Evolutionary conservation across 2,329 filamentous ascomycete genomes (phyloP).

Genomic region (Paradendryphiella salina): DNA sequence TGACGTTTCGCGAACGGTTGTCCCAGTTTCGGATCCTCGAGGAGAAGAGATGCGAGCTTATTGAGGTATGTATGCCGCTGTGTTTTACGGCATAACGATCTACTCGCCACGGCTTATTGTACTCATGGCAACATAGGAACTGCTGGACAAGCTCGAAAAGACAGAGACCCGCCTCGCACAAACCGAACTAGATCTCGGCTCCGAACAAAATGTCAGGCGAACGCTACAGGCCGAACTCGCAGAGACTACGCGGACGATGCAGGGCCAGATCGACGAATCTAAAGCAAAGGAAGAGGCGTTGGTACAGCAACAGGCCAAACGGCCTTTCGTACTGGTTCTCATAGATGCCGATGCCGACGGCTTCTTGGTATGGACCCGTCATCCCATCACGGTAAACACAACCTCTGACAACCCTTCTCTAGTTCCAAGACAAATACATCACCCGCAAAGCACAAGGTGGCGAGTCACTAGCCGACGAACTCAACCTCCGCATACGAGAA

Average conservation of each 20-base stretch:
- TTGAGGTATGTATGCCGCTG: slow-evolving; percentile 31
- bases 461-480: slow-evolving; percentile 42
- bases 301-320: slow-evolving; percentile 38
- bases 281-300: slow-evolving; percentile 38
- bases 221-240: slow-evolving; percentile 41
- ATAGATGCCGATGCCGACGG: slow-evolving; percentile 47
- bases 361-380: slow-evolving; percentile 33
- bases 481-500: slow-evolving; percentile 40
- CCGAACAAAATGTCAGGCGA: slow-evolving; percentile 45
- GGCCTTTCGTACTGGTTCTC: slow-evolving; percentile 44
- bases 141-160: slow-evolving; percentile 45
- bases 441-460: slow-evolving; percentile 43
- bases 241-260: slow-evolving; percentile 13
- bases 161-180: slow-evolving; percentile 43
- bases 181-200: slow-evolving; percentile 44
- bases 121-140: slow-evolving; percentile 29
- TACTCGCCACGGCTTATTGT: no score
- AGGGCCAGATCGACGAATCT: slow-evolving; percentile 23
- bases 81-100: no score
- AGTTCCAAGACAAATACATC: slow-evolving; percentile 46
- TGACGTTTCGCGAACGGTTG: slow-evolving; percentile 41
- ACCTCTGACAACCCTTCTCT: neutral
- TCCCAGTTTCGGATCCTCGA: slow-evolving; percentile 45
- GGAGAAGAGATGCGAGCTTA: slow-evolving; percentile 44
- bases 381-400: neutral